phyloP scores from a whole-genome alignment of 2,329 filamentous ascomycete genomes.

The Colletotrichum endophyticum region DNA sequence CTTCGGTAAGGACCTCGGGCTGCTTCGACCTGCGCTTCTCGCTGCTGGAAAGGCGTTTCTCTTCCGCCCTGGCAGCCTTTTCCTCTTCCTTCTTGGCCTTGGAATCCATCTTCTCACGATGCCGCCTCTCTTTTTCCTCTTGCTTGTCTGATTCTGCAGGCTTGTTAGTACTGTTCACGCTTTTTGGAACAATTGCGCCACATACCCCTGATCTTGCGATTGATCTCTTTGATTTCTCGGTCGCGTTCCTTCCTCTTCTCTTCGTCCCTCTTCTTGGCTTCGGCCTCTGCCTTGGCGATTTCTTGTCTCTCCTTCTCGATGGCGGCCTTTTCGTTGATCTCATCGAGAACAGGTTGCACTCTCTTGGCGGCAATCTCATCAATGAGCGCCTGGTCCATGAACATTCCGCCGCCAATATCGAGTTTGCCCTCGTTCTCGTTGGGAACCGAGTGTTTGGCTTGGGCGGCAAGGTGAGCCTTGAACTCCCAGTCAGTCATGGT shows the following conservation, averaged over 20 bases:
- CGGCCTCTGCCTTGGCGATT: slow-evolving; percentile 66
- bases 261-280: slow-evolving; percentile 66
- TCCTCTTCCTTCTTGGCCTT: slow-evolving; percentile 55
- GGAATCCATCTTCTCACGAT: slow-evolving; percentile 55
- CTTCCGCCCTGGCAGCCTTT: slow-evolving; percentile 56
- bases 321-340: slow-evolving; percentile 82
- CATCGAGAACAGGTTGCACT: slow-evolving; percentile 83
- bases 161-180: neutral
- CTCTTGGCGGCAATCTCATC: slow-evolving; percentile 78
- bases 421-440: slow-evolving; percentile 55
- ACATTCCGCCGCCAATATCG: slow-evolving; percentile 81
- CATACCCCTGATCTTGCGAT: slow-evolving; percentile 65
- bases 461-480: slow-evolving; percentile 73
- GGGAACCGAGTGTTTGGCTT: slow-evolving; percentile 61
- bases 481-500: slow-evolving; percentile 79
- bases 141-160: slow-evolving; percentile 51
- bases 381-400: slow-evolving; percentile 78
- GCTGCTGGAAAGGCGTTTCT: slow-evolving; percentile 54
- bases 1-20: slow-evolving; percentile 22
- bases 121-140: slow-evolving; percentile 47
- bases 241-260: slow-evolving; percentile 57
- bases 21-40: slow-evolving; percentile 54
- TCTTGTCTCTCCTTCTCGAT: slow-evolving; percentile 71
- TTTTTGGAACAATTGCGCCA: neutral
- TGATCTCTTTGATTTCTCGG: slow-evolving; percentile 56